Base-by-base conservation (phyloP, 2,329 filamentous ascomycete genomes). In the Xylariaceae sp. region DNA sequence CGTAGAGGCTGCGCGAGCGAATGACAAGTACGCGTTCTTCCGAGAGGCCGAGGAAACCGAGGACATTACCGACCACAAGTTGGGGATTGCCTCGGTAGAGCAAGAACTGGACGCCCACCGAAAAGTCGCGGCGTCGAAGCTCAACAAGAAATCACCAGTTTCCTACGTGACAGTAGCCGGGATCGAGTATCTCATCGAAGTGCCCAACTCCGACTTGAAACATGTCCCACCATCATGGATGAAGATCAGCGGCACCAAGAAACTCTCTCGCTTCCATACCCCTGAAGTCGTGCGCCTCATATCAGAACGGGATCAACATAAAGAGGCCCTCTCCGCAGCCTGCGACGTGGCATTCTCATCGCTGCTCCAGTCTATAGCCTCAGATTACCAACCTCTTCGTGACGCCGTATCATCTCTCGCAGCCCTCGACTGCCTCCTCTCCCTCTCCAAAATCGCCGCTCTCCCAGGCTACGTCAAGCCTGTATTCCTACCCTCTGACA, bases 21-120 rank as follows among this genome's bases (percentile, higher is more conserved):
- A 97, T 65, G 92, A 99, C 76, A 96, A 96, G 69, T 97, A 96
- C 69, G 78, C 80, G 34, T 99, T 99, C 76, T 96, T 99, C 70
- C 83, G 87, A 5, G 90, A 96, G 59, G 81, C 87, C 37, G 81
- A 90, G 58, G 92, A 96, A 70, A 95, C 88, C 0, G 92, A 96
- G 22, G 87, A 85, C 41, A 96, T 99, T 61, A 85, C 86, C 18
- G 86, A 92, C 62, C 86, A 95, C 66, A 96, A 96, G 70, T 76
- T 95, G 34, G 89, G 89, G 57, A 99, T 99, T 61, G 89, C 85
- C n/a, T 86, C 84, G 19, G 89, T 97, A 5, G 92, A 99, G 71
- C 85, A 94, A 63, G 91, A 96, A 53, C 81, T 99, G 1, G 81
- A 92, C 56, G 80, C 83, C 15, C 89, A 97, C 69, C 86, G 86